A percentile compares a stretch with the other conserved stretches of the same genome.
Conservation (phyloP, 805 yeast genomes). For the Myxozyma geophila region DNA sequence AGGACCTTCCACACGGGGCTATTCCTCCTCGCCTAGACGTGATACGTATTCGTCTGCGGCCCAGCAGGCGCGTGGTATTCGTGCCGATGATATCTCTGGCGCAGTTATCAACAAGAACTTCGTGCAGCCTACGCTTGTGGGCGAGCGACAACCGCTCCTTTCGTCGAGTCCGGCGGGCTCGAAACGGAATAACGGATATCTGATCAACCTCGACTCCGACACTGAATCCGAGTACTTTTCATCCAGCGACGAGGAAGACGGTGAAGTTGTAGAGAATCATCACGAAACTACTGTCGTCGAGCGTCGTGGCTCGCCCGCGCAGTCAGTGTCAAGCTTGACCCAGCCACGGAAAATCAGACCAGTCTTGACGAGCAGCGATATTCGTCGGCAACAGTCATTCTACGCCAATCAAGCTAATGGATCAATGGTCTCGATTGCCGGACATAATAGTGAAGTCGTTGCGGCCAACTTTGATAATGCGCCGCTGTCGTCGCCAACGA, state of each 20-base stretch:
- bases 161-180: conserved; percentile 4
- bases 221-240: conserved; percentile 27
- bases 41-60: conserved; percentile 29
- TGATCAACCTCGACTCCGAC: conserved; percentile 24
- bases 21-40: conserved; percentile 27
- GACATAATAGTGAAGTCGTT: conserved; percentile 34
- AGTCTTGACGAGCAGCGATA: neutral
- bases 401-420: conserved; percentile 20
- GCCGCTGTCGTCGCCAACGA: conserved; percentile 27
- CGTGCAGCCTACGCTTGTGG: conserved; percentile 31
- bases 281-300: conserved; percentile 33
- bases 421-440: conserved; percentile 25
- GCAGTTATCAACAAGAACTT: conserved; percentile 17
- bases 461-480: conserved; percentile 32
- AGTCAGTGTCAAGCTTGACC: conserved; percentile 6
- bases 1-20: neutral
- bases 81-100: conserved; percentile 23
- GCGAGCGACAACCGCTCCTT: conserved; percentile 33
- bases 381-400: conserved; percentile 25
- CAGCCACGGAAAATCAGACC: neutral
- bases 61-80: conserved; percentile 17
- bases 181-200: conserved; percentile 8
- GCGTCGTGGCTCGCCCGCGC: conserved; percentile 13
- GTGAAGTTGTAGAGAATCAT: conserved; percentile 31
- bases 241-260: conserved; percentile 27